These are phyloP conservation scores for Chytriomyces sp. DNA, from an alignment of 192 early-diverging fungal species.

Conservation along the genomic window DNA sequence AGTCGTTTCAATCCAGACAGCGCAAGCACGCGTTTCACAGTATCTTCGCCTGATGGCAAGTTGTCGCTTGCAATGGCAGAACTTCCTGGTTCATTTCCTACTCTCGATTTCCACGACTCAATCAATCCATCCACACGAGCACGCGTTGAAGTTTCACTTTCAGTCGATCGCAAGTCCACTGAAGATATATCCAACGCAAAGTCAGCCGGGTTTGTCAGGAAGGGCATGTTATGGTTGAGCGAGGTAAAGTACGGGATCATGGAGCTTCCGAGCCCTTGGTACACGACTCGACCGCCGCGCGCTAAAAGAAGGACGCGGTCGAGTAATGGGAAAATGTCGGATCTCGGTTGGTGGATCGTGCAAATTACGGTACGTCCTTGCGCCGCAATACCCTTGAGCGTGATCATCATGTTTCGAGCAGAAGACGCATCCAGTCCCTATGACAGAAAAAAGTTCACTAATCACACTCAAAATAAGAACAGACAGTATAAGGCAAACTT, in stretches of 20 bases:
- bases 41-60: constrained; percentile 18
- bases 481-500: not conserved
- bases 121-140: constrained; percentile 39
- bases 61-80: not conserved
- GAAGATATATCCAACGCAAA: constrained; percentile 53
- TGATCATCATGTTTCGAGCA: constrained; percentile 42
- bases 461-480: constrained; percentile 9
- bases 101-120: constrained; percentile 19
- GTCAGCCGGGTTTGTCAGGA: constrained; percentile 52
- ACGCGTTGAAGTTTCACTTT: constrained; percentile 30
- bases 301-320: constrained; percentile 50
- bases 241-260: constrained; percentile 46
- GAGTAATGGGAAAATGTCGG: constrained; percentile 76
- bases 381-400: constrained; percentile 37
- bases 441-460: not conserved
- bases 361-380: constrained; percentile 64
- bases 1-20: constrained; percentile 20
- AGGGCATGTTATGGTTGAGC: constrained; percentile 37
- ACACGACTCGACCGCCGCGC: constrained; percentile 45
- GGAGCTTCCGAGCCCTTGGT: constrained; percentile 36
- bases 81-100: not conserved
- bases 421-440: constrained; percentile 45
- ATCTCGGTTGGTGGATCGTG: constrained; percentile 83
- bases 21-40: not conserved
- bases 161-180: constrained; percentile 44